Percentiles rank a stretch among this genome's conserved stretches.
Conservation (phyloP, 1,284 basidiomycete species). For the Irpex sp. region DNA sequence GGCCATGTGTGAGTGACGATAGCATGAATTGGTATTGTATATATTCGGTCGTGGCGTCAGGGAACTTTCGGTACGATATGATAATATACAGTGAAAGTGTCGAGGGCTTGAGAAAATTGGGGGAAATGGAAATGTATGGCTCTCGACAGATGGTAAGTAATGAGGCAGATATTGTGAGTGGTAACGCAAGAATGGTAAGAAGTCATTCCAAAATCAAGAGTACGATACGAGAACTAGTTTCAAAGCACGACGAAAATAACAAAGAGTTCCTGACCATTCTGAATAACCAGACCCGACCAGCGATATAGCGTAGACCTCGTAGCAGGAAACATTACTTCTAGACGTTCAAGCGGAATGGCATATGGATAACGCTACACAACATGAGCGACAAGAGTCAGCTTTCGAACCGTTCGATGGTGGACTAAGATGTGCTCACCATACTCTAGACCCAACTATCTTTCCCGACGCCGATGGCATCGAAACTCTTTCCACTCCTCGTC, state of each 20-base stretch:
- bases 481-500: slow-evolving; percentile 76
- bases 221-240: slow-evolving; percentile 5
- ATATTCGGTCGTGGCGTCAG: neutral
- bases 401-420: slow-evolving; percentile 16
- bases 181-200: neutral
- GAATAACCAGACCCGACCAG: neutral
- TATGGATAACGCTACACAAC: neutral
- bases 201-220: slow-evolving; percentile 4
- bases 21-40: neutral
- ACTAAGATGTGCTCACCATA: slow-evolving; percentile 21
- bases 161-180: neutral
- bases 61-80: slow-evolving; percentile 1
- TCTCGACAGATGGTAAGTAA: neutral
- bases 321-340: neutral
- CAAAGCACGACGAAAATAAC: neutral
- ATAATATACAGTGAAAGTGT: slow-evolving; percentile 1
- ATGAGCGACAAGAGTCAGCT: neutral
- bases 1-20: neutral
- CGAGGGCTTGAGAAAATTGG: neutral
- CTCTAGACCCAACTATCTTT: slow-evolving; percentile 48
- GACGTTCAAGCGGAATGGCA: neutral
- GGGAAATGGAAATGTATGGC: neutral
- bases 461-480: slow-evolving; percentile 64
- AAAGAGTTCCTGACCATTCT: neutral
- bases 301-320: slow-evolving; percentile 1